phyloP scores from a whole-genome alignment of 805 yeast genomes.

The Spathaspora hagerdaliae region DNA sequence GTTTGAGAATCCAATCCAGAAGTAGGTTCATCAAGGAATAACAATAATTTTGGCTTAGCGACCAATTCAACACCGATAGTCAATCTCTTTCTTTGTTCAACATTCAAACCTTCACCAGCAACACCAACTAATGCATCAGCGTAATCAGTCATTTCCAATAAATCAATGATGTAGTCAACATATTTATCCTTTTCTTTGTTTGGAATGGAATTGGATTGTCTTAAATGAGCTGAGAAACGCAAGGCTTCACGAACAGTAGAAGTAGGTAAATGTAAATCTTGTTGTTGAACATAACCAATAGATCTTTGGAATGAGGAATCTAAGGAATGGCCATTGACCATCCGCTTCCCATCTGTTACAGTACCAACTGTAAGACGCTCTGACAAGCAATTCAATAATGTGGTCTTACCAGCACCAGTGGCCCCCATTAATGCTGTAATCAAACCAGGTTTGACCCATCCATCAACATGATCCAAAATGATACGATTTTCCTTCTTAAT shows the following conservation, averaged over 20 bases:
- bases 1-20: slow-evolving; percentile 42
- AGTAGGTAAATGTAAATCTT: slow-evolving; percentile 65
- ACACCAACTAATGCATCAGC: slow-evolving; percentile 79
- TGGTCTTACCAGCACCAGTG: slow-evolving; percentile 83
- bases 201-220: slow-evolving; percentile 61
- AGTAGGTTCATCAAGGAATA: slow-evolving; percentile 37
- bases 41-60: slow-evolving; percentile 30
- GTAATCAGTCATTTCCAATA: slow-evolving; percentile 63
- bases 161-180: slow-evolving; percentile 61
- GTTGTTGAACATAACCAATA: slow-evolving; percentile 79
- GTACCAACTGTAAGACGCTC: slow-evolving; percentile 37
- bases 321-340: slow-evolving; percentile 63
- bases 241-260: slow-evolving; percentile 75
- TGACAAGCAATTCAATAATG: slow-evolving; percentile 64
- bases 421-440: slow-evolving; percentile 80
- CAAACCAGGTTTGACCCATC: slow-evolving; percentile 76
- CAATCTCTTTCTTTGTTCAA: slow-evolving; percentile 36
- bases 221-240: slow-evolving; percentile 62
- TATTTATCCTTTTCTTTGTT: slow-evolving; percentile 56
- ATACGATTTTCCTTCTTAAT: slow-evolving; percentile 34
- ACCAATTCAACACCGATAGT: slow-evolving; percentile 37
- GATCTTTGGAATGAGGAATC: slow-evolving; percentile 67
- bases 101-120: slow-evolving; percentile 56
- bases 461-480: slow-evolving; percentile 42
- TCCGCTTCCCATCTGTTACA: slow-evolving; percentile 44